Base-by-base conservation (phyloP, 108 stramenopile species). In the Cyclotella atomus region DNA sequence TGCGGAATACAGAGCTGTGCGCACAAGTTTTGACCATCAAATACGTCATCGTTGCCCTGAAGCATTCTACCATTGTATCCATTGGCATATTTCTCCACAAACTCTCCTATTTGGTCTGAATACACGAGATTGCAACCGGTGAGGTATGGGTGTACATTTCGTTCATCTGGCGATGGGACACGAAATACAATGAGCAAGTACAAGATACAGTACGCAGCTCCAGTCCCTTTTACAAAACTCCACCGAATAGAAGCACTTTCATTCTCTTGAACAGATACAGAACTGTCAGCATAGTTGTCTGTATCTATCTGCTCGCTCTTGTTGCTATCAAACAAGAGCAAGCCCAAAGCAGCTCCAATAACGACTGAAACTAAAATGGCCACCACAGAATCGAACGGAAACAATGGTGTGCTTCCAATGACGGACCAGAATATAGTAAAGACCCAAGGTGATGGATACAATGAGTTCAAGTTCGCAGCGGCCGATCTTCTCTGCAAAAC, bases 1-100 rank as follows among this genome's bases (percentile, higher is more conserved):
- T 81, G 83, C 19, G 85, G 85, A 10, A 86, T 36, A 57, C 85
- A 86, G n/a, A 83, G 64, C 50, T 83, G 77, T 29, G 85, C 85
- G 45, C 85, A 86, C 54, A 80, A 60, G 34, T 59, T 47, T 16
- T 71, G 62, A 12, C 29, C 69, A 14, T 61, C 52, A 53, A 63
- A 19, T 30, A 38, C 59, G 57, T 68, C 67, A 23, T 53, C 68
- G 10, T 57, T 28, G 49, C 77, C 54, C 76, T 79, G 29, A 35
- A 54, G 23, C 4, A 35, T 12, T 68, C 33, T 52, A 46, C 54
- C 60, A 17, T 21, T 54, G 32, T 32, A 36, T 50, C 21, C 43
- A 38, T 50, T 66, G 33, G 61, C 52, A 59, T 70, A 75, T 19
- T 54, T 49, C 36, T 68, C 36, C 10, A 36, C 75, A 34, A 83